A percentile compares a stretch with the other conserved stretches of the same genome.
phyloP scores from a whole-genome alignment of 2,329 filamentous ascomycete species.

The Laburnicola sp. region DNA sequence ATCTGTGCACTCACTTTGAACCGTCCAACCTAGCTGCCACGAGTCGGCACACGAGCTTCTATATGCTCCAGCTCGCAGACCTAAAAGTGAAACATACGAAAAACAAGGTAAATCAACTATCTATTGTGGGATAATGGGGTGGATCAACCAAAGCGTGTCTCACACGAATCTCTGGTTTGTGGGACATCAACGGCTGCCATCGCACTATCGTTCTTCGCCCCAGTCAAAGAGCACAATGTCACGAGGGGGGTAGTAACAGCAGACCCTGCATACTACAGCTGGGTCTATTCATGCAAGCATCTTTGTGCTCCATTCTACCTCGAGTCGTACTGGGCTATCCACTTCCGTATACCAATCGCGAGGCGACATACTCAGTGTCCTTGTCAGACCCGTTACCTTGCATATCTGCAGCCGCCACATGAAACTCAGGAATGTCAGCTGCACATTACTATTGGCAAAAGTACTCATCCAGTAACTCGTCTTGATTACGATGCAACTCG shows the following conservation, averaged over 20 bases:
- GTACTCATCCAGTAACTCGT: constrained; percentile 2
- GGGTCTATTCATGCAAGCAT: neutral
- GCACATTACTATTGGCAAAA: neutral
- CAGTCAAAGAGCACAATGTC: neutral
- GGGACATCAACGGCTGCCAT: neutral
- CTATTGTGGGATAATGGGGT: neutral
- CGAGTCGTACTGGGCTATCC: neutral
- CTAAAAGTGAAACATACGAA: neutral
- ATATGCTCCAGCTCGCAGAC: too few species aligned
- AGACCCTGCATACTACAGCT: neutral
- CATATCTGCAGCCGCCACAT: constrained; percentile 12
- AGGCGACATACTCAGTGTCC: neutral
- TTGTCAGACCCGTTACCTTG: constrained; percentile 12
- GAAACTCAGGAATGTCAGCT: constrained; percentile 13
- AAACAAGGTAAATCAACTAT: neutral
- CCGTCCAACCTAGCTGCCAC: too few species aligned
- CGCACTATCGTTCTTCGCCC: neutral
- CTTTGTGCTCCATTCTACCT: neutral
- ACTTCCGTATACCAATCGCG: neutral
- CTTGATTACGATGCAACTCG: neutral
- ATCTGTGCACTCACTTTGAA: neutral
- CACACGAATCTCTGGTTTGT: neutral
- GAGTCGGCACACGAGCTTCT: too few species aligned
- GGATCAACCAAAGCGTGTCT: neutral
- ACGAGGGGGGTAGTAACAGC: too few species aligned